Conservation (phyloP, 345 rosid genomes). For the Arabis alpina region DNA sequence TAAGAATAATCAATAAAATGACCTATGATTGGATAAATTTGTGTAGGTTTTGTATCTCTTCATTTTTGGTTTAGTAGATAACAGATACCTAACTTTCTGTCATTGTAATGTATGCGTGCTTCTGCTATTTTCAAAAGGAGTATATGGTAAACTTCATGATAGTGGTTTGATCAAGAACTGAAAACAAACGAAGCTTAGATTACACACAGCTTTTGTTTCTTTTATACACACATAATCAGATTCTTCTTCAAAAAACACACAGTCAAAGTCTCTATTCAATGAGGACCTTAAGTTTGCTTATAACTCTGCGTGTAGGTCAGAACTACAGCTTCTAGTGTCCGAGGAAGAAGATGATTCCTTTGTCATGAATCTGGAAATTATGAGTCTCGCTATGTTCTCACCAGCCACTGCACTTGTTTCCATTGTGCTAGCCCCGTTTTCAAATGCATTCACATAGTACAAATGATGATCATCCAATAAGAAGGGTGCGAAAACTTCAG, state of each 20-base stretch:
- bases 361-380: slow-evolving; percentile 59
- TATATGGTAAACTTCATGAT: not conserved
- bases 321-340: slow-evolving; percentile 40
- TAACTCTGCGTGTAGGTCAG: slow-evolving; percentile 52
- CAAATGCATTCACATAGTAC: slow-evolving; percentile 91
- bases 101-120: no score
- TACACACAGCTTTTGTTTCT: slow-evolving; percentile 15
- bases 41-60: no score
- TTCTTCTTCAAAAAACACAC: not conserved
- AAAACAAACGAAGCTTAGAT: slow-evolving; percentile 6
- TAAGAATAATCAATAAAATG: no score
- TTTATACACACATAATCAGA: slow-evolving; percentile 1
- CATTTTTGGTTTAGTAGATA: no score
- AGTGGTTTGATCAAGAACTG: slow-evolving; percentile 1
- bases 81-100: no score
- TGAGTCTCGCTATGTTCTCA: slow-evolving; percentile 86
- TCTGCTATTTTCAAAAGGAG: no score
- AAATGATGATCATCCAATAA: slow-evolving; percentile 72
- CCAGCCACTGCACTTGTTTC: slow-evolving; percentile 94
- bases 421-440: slow-evolving; percentile 94
- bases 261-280: slow-evolving; percentile 14
- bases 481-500: slow-evolving; percentile 87
- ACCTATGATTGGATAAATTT: no score
- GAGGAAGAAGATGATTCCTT: slow-evolving; percentile 30
- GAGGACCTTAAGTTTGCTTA: slow-evolving; percentile 41